Evolutionary conservation across 208 protist species (phyloP).

Genomic region (Zelonia costaricensis): DNA sequence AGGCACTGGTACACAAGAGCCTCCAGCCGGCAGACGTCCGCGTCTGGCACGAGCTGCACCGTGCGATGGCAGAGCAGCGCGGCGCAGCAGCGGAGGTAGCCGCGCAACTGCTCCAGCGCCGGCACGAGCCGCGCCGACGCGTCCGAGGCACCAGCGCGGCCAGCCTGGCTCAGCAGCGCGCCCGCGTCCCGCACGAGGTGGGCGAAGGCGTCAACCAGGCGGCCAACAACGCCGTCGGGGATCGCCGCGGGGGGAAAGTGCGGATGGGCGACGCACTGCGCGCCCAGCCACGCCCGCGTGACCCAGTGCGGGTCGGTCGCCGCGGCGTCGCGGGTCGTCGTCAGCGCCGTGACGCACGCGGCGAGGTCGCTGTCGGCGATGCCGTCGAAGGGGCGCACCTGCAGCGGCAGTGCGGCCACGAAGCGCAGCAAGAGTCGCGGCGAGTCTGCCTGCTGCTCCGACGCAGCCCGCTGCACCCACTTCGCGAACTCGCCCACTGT

Average conservation of each 20-base stretch:
- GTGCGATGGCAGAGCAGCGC: conserved; percentile 39
- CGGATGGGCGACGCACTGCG: conserved; percentile 50
- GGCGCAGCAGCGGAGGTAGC: conserved; percentile 48
- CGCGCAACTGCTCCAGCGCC: conserved; percentile 60
- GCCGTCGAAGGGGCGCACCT: conserved; percentile 43
- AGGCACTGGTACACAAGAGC: conserved; percentile 68
- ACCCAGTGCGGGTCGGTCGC: conserved; percentile 2
- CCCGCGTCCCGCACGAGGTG: no score
- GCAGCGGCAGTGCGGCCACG: conserved; percentile 32
- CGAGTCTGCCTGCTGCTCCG: not conserved
- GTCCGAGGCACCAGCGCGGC: no score
- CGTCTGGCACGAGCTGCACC: conserved; percentile 44
- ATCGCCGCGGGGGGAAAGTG: conserved; percentile 46
- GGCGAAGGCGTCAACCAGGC: conserved; percentile 51
- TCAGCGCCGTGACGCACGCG: conserved; percentile 30
- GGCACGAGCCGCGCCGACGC: conserved; percentile 36
- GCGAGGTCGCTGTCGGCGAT: conserved; percentile 21
- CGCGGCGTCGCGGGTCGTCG: not conserved
- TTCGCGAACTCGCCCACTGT: conserved; percentile 1
- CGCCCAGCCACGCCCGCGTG: conserved; percentile 46
- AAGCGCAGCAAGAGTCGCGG: conserved; percentile 19
- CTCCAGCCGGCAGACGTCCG: conserved; percentile 72
- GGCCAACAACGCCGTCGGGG: conserved; percentile 43
- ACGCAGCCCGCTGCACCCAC: no score
- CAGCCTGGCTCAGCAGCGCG: no score